Evolutionary conservation across 2,329 filamentous ascomycete genomes (phyloP).

Genomic region (Tricladium varicosporioides): DNA sequence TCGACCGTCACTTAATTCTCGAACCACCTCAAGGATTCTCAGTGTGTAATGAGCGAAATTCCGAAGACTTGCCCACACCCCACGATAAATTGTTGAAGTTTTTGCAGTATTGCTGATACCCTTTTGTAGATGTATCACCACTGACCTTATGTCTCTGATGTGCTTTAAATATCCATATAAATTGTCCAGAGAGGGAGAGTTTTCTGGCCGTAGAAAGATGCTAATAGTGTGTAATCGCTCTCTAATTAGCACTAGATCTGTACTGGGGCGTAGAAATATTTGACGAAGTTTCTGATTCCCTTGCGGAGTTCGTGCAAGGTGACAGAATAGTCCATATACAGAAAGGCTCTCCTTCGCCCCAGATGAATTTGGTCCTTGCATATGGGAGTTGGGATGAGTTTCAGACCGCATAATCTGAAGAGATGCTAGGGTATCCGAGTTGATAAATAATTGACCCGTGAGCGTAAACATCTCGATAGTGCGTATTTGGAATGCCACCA

Average conservation of each 20-base stretch:
- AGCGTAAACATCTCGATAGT: constrained; percentile 75
- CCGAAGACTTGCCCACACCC: constrained; percentile 70
- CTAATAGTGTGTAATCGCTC: constrained; percentile 70
- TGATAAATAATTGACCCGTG: constrained; percentile 69
- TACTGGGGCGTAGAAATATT: constrained; percentile 76
- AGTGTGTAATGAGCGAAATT: constrained; percentile 71
- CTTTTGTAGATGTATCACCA: constrained; percentile 70
- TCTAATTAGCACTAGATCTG: constrained; percentile 64
- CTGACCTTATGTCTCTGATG: constrained; percentile 72
- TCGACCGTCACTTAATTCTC: constrained; percentile 53
- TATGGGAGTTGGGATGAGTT: constrained; percentile 77
- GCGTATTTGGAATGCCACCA: constrained; percentile 57
- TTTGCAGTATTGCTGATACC: constrained; percentile 59
- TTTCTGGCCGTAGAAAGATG: constrained; percentile 66
- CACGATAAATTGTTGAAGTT: constrained; percentile 52
- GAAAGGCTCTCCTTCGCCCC: constrained; percentile 79
- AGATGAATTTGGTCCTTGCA: constrained; percentile 63
- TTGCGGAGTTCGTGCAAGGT: constrained; percentile 73
- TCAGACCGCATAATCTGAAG: constrained; percentile 85
- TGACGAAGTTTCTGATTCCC: constrained; percentile 74
- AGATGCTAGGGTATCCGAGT: constrained; percentile 73
- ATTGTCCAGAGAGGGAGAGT: constrained; percentile 52
- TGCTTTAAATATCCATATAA: constrained; percentile 63
- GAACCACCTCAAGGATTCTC: constrained; percentile 64
- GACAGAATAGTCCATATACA: constrained; percentile 77